Conservation (phyloP, 306 rosid species). For the Prunus campanulata region DNA sequence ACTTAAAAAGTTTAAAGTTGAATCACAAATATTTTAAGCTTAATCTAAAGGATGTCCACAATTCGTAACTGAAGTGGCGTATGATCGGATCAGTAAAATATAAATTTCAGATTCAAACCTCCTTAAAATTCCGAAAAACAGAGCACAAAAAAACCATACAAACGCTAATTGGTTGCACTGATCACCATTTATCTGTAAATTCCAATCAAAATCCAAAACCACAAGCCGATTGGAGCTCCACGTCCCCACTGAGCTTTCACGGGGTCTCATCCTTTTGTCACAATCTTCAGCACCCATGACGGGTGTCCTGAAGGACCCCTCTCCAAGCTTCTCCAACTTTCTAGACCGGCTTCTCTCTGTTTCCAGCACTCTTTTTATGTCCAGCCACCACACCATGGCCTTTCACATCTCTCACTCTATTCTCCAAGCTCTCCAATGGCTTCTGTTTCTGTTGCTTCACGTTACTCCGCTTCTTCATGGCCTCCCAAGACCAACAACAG, state of each 20-base stretch:
- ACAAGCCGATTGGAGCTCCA: not conserved
- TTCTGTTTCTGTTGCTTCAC: constrained; percentile 37
- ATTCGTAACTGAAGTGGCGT: too few relatives aligned
- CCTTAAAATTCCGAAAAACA: too few relatives aligned
- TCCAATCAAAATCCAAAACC: not conserved
- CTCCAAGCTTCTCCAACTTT: constrained; percentile 14
- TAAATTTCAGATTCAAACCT: too few relatives aligned
- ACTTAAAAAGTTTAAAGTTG: too few relatives aligned
- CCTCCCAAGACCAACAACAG: constrained; percentile 7
- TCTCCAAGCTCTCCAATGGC: constrained; percentile 42
- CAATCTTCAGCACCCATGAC: not conserved
- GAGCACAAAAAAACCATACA: not conserved
- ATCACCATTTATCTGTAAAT: not conserved
- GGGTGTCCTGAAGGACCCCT: too few relatives aligned
- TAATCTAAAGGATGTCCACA: too few relatives aligned
- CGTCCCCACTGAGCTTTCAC: not conserved
- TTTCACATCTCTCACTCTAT: not conserved
- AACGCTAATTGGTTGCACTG: not conserved
- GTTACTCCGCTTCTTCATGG: constrained; percentile 29
- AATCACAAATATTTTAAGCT: too few relatives aligned
- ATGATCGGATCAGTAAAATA: too few relatives aligned
- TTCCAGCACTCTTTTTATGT: not conserved
- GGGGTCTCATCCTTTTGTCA: constrained; percentile 20
- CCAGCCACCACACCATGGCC: not conserved
- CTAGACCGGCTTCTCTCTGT: constrained; percentile 20